These are phyloP conservation scores for Lumnitzera racemosa DNA, from an alignment of 345 rosid genomes.

Conservation along the genomic window DNA sequence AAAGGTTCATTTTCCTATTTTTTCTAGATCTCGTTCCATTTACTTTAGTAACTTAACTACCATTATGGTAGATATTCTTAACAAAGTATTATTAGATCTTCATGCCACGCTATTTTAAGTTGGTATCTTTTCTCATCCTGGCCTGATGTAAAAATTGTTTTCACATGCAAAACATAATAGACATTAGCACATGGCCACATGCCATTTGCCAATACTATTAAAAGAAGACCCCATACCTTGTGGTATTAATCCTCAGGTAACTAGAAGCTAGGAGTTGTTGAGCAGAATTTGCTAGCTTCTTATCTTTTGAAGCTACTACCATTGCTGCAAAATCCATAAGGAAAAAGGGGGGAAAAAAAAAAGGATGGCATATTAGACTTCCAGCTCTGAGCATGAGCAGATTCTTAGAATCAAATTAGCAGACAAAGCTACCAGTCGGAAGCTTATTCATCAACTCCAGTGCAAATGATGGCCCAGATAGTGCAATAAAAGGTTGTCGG, in stretches of 20 bases:
- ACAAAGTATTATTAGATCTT: too few species aligned
- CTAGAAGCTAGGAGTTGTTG: constrained; percentile 84
- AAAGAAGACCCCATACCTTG: constrained; percentile 46
- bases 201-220: background rate
- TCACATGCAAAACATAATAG: too few species aligned
- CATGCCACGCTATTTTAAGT: too few species aligned
- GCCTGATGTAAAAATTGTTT: too few species aligned
- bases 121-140: too few species aligned
- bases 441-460: constrained; percentile 78
- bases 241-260: constrained; percentile 78
- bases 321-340: constrained; percentile 50
- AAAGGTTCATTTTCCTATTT: too few species aligned
- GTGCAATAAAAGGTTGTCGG: constrained; percentile 78
- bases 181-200: background rate
- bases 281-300: constrained; percentile 60
- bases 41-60: too few species aligned
- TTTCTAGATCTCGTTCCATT: too few species aligned
- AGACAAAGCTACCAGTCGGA: constrained; percentile 55
- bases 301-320: constrained; percentile 93
- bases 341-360: background rate
- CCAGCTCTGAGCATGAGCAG: background rate
- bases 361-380: background rate
- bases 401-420: background rate
- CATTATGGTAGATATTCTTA: too few species aligned
- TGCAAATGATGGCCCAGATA: constrained; percentile 92